Percentiles rank a stretch among this genome's conserved stretches.
phyloP scores from a whole-genome alignment of 2,329 filamentous ascomycete genomes.

The Arthrobotrys entomopaga region DNA sequence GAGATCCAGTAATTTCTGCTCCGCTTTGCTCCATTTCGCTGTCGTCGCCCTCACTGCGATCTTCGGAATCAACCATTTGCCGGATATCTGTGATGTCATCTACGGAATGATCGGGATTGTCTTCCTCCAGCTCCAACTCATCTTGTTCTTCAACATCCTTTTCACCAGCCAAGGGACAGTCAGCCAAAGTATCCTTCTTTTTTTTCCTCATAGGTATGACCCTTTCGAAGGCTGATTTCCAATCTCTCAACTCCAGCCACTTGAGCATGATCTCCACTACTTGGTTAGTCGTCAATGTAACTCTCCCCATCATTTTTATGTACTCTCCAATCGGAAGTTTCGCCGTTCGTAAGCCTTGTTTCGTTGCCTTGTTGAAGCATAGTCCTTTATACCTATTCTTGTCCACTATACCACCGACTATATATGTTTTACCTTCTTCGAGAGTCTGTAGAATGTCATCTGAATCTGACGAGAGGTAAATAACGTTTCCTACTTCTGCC shows the following conservation, averaged over 20 bases:
- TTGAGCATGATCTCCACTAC: constrained; percentile 95
- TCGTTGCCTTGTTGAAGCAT: constrained; percentile 83
- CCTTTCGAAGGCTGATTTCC: constrained; percentile 86
- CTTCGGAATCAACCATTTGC: constrained; percentile 5
- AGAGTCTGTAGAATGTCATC: constrained; percentile 82
- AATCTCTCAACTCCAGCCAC: constrained; percentile 90
- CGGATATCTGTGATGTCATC: too few species aligned
- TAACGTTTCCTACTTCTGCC: constrained; percentile 75
- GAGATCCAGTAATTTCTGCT: neutral
- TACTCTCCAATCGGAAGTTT: constrained; percentile 95
- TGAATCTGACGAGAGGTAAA: constrained; percentile 95
- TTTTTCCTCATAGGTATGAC: constrained; percentile 88
- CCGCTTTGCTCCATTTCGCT: neutral
- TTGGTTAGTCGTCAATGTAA: constrained; percentile 91
- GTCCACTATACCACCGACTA: constrained; percentile 93
- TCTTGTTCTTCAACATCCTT: neutral
- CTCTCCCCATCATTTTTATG: constrained; percentile 86
- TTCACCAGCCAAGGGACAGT: constrained; percentile 73
- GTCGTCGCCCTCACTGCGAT: constrained; percentile 17
- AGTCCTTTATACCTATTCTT: constrained; percentile 95
- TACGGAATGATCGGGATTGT: too few species aligned
- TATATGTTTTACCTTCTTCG: constrained; percentile 87
- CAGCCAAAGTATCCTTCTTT: neutral
- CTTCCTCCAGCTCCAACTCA: neutral
- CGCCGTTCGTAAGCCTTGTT: constrained; percentile 82